Evolutionary conservation across 805 yeast species (phyloP), one percentile per base, ranked within the genome.

Genomic region (Komagataella pseudopastoris): DNA sequence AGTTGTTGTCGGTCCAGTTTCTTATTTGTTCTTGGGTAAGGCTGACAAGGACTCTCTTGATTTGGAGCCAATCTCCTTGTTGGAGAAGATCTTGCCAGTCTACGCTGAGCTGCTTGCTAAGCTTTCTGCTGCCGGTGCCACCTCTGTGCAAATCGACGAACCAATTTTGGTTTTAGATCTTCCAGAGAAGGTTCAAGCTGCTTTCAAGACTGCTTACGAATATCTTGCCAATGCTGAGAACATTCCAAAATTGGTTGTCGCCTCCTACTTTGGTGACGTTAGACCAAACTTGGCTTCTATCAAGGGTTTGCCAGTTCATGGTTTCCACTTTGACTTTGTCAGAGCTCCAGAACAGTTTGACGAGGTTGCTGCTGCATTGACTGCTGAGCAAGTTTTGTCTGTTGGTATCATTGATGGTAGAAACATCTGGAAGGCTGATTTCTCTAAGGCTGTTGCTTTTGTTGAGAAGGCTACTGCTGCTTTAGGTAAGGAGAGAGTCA

Each of bases 351-450:
- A 88, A 71, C 99, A 93, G 80, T 81, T 93, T 60, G 91, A 88
- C 53, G 87, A 81, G 52, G 95, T 87, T 62, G 72, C 78, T 55
- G 73, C 78, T 53, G 75, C 85, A 64, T 72, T 91, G 54, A 68
- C 76, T 59, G 78, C 74, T 57, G 73, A 80, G 59, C 96, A 93
- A 78, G 74, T 77, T 57, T 77, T 93, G 67, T 91, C 98, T 56
- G 96, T 85, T 59, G 99, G 99, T 88, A 80, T 93, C 63, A 90
- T 93, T 65, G 95, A 89, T 66, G 99, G 99, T 76, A 89, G 99
- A 82, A 93, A 93, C 84, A 88, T 93, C 75, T 93, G 99, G 99
- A 93, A 93, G 82, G 85, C 95, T 71, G 85, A 93, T 78, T 88
- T 85, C 67, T 70, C 93, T 66, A 81, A 82, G 74, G 95, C 99